Percentiles rank a stretch among this genome's conserved stretches.
Conservation (phyloP, 73 alveolate species). For the Breviolum minutum region DNA sequence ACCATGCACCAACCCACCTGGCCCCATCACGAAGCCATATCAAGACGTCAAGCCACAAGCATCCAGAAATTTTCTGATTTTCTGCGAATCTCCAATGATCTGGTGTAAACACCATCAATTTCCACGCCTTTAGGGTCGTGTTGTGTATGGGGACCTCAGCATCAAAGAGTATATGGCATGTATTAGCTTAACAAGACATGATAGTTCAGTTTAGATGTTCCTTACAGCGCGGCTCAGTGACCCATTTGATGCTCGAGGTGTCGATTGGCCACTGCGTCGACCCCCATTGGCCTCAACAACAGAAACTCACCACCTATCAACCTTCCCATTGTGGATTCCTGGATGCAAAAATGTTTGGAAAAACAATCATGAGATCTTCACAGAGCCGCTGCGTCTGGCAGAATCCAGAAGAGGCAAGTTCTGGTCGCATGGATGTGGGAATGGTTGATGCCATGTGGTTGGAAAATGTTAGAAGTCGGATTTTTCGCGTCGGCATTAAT, state of each 20-base stretch:
- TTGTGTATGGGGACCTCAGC: slow-evolving; percentile 25
- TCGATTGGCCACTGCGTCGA: slow-evolving; percentile 49
- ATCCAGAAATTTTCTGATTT: too few species aligned
- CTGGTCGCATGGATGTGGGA: slow-evolving; percentile 7
- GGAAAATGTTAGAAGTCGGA: neutral
- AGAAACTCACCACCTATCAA: neutral
- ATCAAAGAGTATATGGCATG: neutral
- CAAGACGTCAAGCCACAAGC: too few species aligned
- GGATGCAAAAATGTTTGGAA: neutral
- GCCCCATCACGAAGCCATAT: too few species aligned
- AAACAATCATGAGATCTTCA: neutral
- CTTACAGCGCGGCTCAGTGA: neutral
- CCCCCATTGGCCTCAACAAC: slow-evolving; percentile 26
- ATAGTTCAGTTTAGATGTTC: neutral
- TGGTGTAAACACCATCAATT: neutral
- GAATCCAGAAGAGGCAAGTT: slow-evolving; percentile 70
- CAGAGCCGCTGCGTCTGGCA: slow-evolving; percentile 62
- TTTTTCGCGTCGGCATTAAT: too few species aligned
- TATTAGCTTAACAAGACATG: neutral
- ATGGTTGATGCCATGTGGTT: neutral
- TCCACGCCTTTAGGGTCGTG: slow-evolving; percentile 22
- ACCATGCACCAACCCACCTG: neutral
- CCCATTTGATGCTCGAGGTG: slow-evolving; percentile 53
- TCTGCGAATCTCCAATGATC: neutral
- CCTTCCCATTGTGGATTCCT: neutral